These are phyloP conservation scores for Pseudozyma hubeiensis DNA, from an alignment of 1,284 basidiomycete species.

Conservation along the genomic window DNA sequence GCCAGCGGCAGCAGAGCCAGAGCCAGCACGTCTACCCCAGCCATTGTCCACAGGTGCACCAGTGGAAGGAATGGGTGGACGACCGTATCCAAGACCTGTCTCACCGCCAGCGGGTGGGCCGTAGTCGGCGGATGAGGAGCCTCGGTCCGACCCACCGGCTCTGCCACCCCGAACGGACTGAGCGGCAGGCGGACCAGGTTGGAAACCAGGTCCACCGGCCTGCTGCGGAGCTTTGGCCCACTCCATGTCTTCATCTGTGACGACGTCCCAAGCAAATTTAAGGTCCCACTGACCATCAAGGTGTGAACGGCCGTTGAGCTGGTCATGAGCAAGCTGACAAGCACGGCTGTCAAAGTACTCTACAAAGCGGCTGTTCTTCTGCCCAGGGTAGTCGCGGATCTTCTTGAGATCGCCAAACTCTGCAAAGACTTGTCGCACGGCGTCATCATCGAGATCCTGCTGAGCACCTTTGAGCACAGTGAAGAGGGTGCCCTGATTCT, in stretches of 20 bases:
- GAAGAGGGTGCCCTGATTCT: slow-evolving; percentile 89
- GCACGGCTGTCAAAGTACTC: slow-evolving; percentile 44
- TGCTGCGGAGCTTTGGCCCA: slow-evolving; percentile 35
- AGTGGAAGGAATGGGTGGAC: slow-evolving; percentile 33
- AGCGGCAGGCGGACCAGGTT: slow-evolving; percentile 64
- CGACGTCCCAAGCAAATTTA: slow-evolving; percentile 83
- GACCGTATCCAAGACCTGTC: slow-evolving; percentile 26
- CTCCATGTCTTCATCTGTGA: slow-evolving; percentile 55
- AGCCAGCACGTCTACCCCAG: slow-evolving; percentile 42
- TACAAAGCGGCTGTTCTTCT: slow-evolving; percentile 49
- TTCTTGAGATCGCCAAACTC: slow-evolving; percentile 89
- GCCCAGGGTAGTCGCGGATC: slow-evolving; percentile 71
- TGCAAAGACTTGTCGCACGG: slow-evolving; percentile 83
- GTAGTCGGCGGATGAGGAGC: slow-evolving; percentile 25
- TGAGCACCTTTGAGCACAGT: slow-evolving; percentile 79
- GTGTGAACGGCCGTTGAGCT: slow-evolving; percentile 79
- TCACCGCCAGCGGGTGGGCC: slow-evolving; percentile 12
- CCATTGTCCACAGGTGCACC: slow-evolving; percentile 43
- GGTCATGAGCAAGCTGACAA: slow-evolving; percentile 85
- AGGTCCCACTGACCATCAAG: slow-evolving; percentile 90
- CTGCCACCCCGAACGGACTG: slow-evolving; percentile 27
- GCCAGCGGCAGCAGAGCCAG: slow-evolving; percentile 11
- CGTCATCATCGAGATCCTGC: slow-evolving; percentile 81
- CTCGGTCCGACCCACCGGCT: slow-evolving; percentile 15
- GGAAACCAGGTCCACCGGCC: slow-evolving; percentile 17